Conservation (phyloP, 257 asterid genomes). For the Hygrophila difformis region DNA sequence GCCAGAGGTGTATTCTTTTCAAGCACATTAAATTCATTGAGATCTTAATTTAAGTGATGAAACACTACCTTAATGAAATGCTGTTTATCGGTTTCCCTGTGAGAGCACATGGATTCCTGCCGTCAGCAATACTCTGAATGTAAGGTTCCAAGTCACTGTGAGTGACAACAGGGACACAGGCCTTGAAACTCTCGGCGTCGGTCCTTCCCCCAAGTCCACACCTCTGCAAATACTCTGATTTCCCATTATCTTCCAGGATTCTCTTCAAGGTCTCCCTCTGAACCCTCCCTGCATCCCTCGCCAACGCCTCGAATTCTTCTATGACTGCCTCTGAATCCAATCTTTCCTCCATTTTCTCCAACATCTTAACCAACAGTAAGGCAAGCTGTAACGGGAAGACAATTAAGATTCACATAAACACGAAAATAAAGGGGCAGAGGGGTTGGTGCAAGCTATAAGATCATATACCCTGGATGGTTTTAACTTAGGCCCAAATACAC, state of each 20-base stretch:
- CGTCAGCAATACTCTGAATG: conserved; percentile 69
- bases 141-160: conserved; percentile 80
- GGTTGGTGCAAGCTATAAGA: too few species aligned
- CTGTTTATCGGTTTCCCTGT: conserved; percentile 71
- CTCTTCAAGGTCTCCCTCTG: conserved; percentile 65
- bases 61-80: conserved; percentile 70
- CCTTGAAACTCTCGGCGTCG: conserved; percentile 53
- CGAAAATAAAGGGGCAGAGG: too few species aligned
- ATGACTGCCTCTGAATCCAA: conserved; percentile 58
- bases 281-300: conserved; percentile 57
- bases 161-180: conserved; percentile 58
- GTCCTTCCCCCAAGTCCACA: conserved; percentile 76
- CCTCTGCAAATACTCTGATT: conserved; percentile 57
- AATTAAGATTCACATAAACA: too few species aligned
- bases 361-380: conserved; percentile 29
- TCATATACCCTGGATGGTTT: too few species aligned
- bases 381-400: conserved; percentile 10
- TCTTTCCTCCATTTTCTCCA: conserved; percentile 52
- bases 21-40: background rate
- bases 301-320: conserved; percentile 64
- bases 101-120: conserved; percentile 49
- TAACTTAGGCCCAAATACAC: background rate
- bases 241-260: conserved; percentile 75
- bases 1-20: too few species aligned
- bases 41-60: background rate